Conservation (phyloP, 345 rosid species). For the Citrus australasica region DNA sequence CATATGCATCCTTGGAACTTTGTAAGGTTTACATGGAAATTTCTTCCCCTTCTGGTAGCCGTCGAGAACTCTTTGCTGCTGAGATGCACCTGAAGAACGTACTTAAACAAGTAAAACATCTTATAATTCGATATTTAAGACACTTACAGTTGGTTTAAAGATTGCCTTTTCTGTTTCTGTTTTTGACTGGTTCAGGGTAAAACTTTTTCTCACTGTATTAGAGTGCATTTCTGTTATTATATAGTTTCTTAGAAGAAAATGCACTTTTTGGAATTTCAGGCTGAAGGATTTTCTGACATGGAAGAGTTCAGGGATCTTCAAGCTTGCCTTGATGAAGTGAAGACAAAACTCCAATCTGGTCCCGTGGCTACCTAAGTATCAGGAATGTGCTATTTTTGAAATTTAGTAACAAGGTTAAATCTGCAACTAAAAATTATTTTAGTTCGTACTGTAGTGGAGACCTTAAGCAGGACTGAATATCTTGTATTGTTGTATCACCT, state of each 20-base stretch:
- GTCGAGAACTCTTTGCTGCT: too few relatives aligned
- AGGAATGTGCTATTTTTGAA: background rate
- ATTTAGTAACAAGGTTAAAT: background rate
- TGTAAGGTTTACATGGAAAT: too few relatives aligned
- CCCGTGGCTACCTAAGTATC: background rate
- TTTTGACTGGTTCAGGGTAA: background rate
- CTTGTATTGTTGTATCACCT: background rate
- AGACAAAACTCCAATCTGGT: slow-evolving; percentile 34
- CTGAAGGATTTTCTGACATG: slow-evolving; percentile 48
- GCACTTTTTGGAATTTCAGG: slow-evolving; percentile 35
- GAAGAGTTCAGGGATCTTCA: slow-evolving; percentile 58
- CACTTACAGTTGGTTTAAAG: too few relatives aligned
- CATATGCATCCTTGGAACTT: too few relatives aligned
- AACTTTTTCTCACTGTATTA: background rate
- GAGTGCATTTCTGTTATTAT: background rate
- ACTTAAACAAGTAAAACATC: too few relatives aligned
- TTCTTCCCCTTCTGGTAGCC: too few relatives aligned
- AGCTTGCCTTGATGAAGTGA: slow-evolving; percentile 56
- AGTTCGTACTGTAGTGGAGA: background rate
- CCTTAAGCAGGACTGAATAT: background rate
- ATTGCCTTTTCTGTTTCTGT: background rate
- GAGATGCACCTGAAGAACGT: too few relatives aligned
- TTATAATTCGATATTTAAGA: too few relatives aligned
- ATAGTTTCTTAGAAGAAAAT: background rate
- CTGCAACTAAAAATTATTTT: background rate